Conservation (phyloP, 257 asterid genomes). For the Fraxinus excelsior region DNA sequence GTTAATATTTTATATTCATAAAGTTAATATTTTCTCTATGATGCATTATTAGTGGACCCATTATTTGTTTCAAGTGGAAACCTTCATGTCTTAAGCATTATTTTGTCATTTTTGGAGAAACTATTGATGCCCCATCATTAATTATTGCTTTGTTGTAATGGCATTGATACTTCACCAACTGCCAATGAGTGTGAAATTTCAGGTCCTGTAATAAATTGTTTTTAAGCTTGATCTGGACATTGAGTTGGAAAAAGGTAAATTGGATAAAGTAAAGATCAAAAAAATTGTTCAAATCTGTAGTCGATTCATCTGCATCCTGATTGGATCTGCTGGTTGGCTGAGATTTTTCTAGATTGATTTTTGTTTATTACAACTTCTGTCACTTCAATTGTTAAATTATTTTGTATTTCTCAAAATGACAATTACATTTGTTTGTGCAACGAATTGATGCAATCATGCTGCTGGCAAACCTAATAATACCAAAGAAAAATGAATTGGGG, state of each 20-base stretch:
- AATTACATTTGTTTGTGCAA: not conserved
- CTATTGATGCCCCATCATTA: constrained; percentile 18
- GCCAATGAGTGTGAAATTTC: constrained; percentile 24
- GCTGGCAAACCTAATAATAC: not conserved
- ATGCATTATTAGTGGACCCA: constrained; percentile 16
- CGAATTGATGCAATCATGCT: not conserved
- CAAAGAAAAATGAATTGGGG: not conserved
- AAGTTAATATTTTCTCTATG: constrained; percentile 12
- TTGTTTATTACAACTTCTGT: not conserved
- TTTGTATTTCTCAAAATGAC: not conserved
- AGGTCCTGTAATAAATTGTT: not conserved
- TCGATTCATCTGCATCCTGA: not conserved
- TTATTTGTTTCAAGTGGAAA: not conserved
- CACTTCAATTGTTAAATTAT: not conserved
- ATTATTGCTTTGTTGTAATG: not conserved
- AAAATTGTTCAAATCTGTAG: not conserved
- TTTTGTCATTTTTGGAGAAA: constrained; percentile 2
- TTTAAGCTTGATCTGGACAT: not conserved
- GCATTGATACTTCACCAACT: constrained; percentile 7
- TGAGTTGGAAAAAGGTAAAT: not conserved
- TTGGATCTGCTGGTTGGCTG: not conserved
- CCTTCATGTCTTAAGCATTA: not conserved
- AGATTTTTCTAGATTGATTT: not conserved
- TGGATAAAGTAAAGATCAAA: not conserved
- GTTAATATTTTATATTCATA: constrained; percentile 3